A percentile compares a stretch with the other conserved stretches of the same genome.
Conservation (phyloP, 2,329 filamentous ascomycete species). For the Exophiala aquamarina region DNA sequence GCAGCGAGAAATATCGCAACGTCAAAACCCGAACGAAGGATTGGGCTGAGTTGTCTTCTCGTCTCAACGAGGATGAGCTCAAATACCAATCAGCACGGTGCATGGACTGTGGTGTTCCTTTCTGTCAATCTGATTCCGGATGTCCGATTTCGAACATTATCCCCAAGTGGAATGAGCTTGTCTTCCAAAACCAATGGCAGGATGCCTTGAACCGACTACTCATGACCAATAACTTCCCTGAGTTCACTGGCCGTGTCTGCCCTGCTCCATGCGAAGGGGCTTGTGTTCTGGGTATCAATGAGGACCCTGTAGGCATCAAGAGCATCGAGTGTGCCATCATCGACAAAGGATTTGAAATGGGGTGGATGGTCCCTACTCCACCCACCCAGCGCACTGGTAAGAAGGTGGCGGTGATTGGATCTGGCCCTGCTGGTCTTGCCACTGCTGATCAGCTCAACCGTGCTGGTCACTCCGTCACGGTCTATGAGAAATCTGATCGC, state of each 20-base stretch:
- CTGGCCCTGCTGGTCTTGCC: slow-evolving; percentile 86
- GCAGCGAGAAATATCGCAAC: slow-evolving; percentile 88
- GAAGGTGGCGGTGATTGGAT: slow-evolving; percentile 84
- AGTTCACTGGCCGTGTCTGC: slow-evolving; percentile 96
- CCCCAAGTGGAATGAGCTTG: slow-evolving; percentile 90
- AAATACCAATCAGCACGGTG: slow-evolving; percentile 96
- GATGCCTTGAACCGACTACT: slow-evolving; percentile 88
- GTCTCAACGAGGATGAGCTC: slow-evolving; percentile 88
- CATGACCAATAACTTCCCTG: slow-evolving; percentile 98
- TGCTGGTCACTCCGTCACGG: slow-evolving; percentile 81
- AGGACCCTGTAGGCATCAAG: slow-evolving; percentile 96
- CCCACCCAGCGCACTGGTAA: slow-evolving; percentile 82
- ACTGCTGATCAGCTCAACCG: slow-evolving; percentile 92
- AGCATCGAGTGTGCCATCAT: slow-evolving; percentile 98
- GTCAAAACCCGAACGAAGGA: slow-evolving; percentile 83
- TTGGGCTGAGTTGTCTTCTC: slow-evolving; percentile 86
- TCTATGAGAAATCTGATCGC: slow-evolving; percentile 91
- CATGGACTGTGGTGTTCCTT: slow-evolving; percentile 98
- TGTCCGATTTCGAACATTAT: slow-evolving; percentile 98
- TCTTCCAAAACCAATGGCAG: slow-evolving; percentile 76
- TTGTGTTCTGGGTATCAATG: slow-evolving; percentile 93
- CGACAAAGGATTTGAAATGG: slow-evolving; percentile 95
- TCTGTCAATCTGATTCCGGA: slow-evolving; percentile 94
- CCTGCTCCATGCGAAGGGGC: slow-evolving; percentile 95
- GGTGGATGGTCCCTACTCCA: slow-evolving; percentile 88